Evolutionary conservation across 257 asterid genomes (phyloP).

Genomic region (Plantago elongata): DNA sequence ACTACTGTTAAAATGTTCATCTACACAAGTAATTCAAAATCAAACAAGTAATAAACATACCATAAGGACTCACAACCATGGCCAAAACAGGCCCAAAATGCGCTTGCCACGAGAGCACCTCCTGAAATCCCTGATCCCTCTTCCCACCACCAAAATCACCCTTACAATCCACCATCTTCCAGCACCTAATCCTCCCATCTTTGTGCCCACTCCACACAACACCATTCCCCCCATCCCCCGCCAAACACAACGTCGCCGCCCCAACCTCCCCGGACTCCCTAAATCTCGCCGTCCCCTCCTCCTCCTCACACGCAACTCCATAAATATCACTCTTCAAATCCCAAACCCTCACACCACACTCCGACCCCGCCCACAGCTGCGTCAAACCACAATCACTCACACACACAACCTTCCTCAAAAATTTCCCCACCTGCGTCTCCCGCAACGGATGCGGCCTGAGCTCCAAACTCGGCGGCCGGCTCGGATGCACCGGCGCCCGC

Average conservation of each 20-base stretch:
- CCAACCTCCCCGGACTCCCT: conserved; percentile 53
- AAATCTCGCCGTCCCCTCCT: conserved; percentile 61
- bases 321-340: conserved; percentile 56
- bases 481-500: conserved; percentile 61
- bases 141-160: conserved; percentile 29
- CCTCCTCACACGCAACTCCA: conserved; percentile 46
- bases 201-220: conserved; percentile 92
- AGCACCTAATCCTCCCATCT: conserved; percentile 83
- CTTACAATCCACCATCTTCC: conserved; percentile 57
- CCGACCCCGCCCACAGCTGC: conserved; percentile 94
- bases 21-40: neutral
- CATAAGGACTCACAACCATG: conserved; percentile 72
- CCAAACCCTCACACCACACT: conserved; percentile 76
- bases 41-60: conserved; percentile 30
- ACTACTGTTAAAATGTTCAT: neutral
- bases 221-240: conserved; percentile 71
- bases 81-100: conserved; percentile 83
- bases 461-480: conserved; percentile 76
- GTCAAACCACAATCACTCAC: conserved; percentile 52
- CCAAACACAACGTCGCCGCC: conserved; percentile 56
- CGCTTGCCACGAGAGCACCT: conserved; percentile 82
- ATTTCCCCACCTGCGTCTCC: conserved; percentile 71
- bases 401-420: conserved; percentile 55
- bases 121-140: conserved; percentile 42
- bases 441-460: conserved; percentile 84